These are phyloP conservation scores for Malus orientalis DNA, from an alignment of 306 rosid genomes.

Conservation along the genomic window DNA sequence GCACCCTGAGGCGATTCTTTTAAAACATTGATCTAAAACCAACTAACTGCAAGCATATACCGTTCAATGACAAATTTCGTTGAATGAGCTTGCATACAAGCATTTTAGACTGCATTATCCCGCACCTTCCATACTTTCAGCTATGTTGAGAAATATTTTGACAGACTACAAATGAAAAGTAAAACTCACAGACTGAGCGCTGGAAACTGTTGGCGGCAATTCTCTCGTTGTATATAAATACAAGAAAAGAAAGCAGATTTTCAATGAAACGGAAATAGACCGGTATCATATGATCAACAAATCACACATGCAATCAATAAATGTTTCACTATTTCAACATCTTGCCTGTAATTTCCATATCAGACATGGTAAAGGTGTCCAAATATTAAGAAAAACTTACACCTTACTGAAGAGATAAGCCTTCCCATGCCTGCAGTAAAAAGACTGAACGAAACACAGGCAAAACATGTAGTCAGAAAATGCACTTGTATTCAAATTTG, in stretches of 20 bases:
- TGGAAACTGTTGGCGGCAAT: not conserved
- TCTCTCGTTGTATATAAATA: not conserved
- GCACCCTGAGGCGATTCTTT: too few species aligned
- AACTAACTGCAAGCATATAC: not conserved
- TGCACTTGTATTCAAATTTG: slow-evolving; percentile 2
- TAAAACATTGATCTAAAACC: not conserved
- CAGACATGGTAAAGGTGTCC: slow-evolving; percentile 13
- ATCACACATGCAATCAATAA: not conserved
- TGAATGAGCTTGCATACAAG: not conserved
- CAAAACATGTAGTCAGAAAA: slow-evolving; percentile 32
- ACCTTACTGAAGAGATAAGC: slow-evolving; percentile 93
- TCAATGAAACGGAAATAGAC: not conserved
- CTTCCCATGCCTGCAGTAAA: slow-evolving; percentile 69
- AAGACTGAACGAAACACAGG: slow-evolving; percentile 56
- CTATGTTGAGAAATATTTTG: not conserved
- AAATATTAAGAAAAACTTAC: slow-evolving; percentile 62
- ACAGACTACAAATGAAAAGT: slow-evolving; percentile 9
- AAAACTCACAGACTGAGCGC: not conserved
- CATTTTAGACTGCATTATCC: not conserved
- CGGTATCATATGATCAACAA: not conserved
- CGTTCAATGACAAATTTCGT: not conserved
- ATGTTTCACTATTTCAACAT: not conserved
- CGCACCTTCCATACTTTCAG: not conserved
- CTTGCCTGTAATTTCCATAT: not conserved
- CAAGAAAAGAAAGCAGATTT: not conserved